Base-by-base conservation (phyloP, 1,284 basidiomycete species). In the Vanrija pseudolonga region DNA sequence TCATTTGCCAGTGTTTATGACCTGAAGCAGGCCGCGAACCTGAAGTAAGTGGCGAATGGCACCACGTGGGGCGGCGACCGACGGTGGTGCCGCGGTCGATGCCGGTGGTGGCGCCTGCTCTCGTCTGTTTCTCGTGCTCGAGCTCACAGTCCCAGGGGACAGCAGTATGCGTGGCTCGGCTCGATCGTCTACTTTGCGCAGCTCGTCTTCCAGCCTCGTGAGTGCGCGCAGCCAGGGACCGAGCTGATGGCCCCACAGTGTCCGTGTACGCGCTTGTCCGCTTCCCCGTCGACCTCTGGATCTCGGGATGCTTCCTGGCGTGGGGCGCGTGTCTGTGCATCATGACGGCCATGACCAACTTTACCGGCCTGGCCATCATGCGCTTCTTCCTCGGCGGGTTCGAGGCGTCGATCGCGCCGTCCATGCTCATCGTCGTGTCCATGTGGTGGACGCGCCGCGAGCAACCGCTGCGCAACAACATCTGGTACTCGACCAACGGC, bases 381-480 rank as follows among this genome's bases (percentile, higher is more conserved):
- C 22, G 58, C 3, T 45, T 60, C 23, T 24, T 66, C 36, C 58
- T 69, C 14, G 67, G 67, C 15, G 62, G 62, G 57, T 65, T 63
- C 42, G 65, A 66, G 51, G 64, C 66, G 3, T 57, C 58, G 19
- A 65, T 66, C 49, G 42, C 56, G 18, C 63, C 65, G 4, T 57
- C 53, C 8, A 61, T 64, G 60, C 15, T 65, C 9, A 48, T 66
- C 32, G 51, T 67, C 49, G 57, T 62, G 14, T 56, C 56, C 23
- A 66, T 68, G 64, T 71, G 68, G 68, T 71, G 67, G 67, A 66
- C 66, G 20, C 58, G 67, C 19, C 57, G 66, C 42, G 67, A 71
- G 54, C 64, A 67, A 53, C 54, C 60, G n/a, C 40, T 66, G 15
- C 57, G 66, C 37, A 59, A 59, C 59, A 57, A 57, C 42, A 56